phyloP scores from a whole-genome alignment of 2,329 filamentous ascomycete species.

The Xylaria sp. region DNA sequence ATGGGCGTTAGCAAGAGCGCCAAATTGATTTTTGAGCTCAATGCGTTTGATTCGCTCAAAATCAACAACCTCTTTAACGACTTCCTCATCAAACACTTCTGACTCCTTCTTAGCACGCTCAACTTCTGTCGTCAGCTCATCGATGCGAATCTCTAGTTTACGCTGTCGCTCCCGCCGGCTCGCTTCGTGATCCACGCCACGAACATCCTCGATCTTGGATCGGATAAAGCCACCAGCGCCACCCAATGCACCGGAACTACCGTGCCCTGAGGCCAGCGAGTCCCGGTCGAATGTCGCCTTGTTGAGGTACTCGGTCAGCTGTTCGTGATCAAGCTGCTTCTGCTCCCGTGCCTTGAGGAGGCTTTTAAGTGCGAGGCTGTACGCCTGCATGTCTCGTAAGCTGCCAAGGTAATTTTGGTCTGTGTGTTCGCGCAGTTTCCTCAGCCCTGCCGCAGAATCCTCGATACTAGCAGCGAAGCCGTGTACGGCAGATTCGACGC shows the following conservation, averaged over 20 bases:
- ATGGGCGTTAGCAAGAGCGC: constrained; percentile 84
- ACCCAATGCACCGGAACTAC: constrained; percentile 63
- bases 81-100: constrained; percentile 95
- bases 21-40: constrained; percentile 90
- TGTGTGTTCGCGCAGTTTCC: constrained; percentile 85
- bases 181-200: constrained; percentile 96
- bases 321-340: constrained; percentile 98
- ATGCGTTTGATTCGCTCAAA: constrained; percentile 97
- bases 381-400: constrained; percentile 94
- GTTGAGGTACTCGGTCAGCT: constrained; percentile 92
- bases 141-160: constrained; percentile 91
- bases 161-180: constrained; percentile 85
- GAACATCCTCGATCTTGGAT: constrained; percentile 94
- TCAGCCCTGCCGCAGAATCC: constrained; percentile 82
- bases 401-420: constrained; percentile 96
- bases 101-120: constrained; percentile 87
- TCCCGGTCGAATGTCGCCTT: constrained; percentile 91
- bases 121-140: constrained; percentile 88
- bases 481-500: constrained; percentile 82
- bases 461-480: constrained; percentile 89
- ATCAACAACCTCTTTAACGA: constrained; percentile 89
- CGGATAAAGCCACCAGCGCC: constrained; percentile 89
- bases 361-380: constrained; percentile 85
- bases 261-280: constrained; percentile 71
- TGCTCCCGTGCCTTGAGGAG: constrained; percentile 94